A percentile compares a stretch with the other conserved stretches of the same genome.
Conservation (phyloP, 1,284 basidiomycete species). For the Bondarzewia mesenterica region DNA sequence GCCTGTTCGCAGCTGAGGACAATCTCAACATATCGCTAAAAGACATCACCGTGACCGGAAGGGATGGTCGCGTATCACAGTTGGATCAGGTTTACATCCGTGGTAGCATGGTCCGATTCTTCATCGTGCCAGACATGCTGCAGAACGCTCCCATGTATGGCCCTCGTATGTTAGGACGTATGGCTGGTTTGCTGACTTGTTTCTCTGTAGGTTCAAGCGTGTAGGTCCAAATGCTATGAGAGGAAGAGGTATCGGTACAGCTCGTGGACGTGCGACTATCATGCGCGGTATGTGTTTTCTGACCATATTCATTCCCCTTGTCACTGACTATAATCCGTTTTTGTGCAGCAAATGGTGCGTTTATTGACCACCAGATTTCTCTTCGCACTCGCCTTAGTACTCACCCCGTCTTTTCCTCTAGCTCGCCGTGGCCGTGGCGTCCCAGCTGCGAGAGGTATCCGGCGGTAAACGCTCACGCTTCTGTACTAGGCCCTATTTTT, state of each 20-base stretch:
- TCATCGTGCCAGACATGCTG: constrained; percentile 99
- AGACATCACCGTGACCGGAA: constrained; percentile 96
- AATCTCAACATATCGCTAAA: constrained; percentile 95
- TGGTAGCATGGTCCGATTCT: constrained; percentile 96
- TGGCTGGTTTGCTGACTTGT: neutral
- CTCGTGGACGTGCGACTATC: constrained; percentile 93
- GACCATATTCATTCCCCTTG: constrained; percentile 10
- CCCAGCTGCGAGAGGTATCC: constrained; percentile 65
- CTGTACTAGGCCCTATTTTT: constrained; percentile 2
- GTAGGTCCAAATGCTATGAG: constrained; percentile 98
- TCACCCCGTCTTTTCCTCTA: constrained; percentile 23
- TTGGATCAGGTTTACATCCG: constrained; percentile 99
- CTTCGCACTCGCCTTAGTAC: constrained; percentile 5
- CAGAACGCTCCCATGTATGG: constrained; percentile 98
- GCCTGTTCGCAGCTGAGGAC: constrained; percentile 76
- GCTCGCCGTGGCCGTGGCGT: constrained; percentile 81
- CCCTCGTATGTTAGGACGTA: neutral
- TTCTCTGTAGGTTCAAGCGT: constrained; percentile 82
- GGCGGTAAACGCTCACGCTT: constrained; percentile 41
- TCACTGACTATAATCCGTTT: constrained; percentile 11
- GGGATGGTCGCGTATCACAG: constrained; percentile 98
- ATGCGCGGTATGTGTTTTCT: constrained; percentile 65
- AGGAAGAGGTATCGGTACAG: constrained; percentile 97
- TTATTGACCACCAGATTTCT: neutral
- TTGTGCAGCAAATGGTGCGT: constrained; percentile 52